Conservation (phyloP, 306 rosid species). For the Trifolium subterraneum region DNA sequence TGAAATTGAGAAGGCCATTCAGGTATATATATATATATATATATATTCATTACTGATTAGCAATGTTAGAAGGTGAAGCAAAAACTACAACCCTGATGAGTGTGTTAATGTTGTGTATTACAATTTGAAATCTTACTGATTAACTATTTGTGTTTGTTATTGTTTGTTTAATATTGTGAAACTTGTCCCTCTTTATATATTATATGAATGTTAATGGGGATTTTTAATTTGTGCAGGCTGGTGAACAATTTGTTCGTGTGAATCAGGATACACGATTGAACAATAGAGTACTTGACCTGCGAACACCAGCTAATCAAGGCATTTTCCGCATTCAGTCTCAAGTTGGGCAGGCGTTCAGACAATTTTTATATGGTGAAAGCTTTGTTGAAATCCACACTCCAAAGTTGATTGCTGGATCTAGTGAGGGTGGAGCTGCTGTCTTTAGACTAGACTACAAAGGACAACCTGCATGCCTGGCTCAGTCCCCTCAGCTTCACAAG, state of each 20-base stretch:
- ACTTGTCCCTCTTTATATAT: not conserved
- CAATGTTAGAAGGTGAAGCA: not conserved
- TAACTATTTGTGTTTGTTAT: not conserved
- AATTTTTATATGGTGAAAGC: constrained; percentile 61
- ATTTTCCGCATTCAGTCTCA: constrained; percentile 74
- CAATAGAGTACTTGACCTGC: constrained; percentile 69
- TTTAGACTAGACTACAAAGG: constrained; percentile 90
- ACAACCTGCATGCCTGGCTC: constrained; percentile 89
- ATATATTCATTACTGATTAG: constrained; percentile 25
- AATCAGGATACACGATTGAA: constrained; percentile 92
- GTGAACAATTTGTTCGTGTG: constrained; percentile 81
- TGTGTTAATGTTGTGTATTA: not conserved
- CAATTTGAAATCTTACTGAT: not conserved
- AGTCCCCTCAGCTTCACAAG: constrained; percentile 97
- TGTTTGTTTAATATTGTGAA: not conserved
- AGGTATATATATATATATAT: constrained; percentile 59
- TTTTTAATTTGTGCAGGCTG: constrained; percentile 60
- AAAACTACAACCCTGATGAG: not conserved
- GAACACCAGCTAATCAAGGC: constrained; percentile 86
- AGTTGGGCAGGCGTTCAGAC: constrained; percentile 74
- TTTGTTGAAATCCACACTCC: constrained; percentile 84
- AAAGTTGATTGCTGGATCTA: constrained; percentile 82
- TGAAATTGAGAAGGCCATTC: constrained; percentile 76
- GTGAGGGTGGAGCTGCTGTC: constrained; percentile 98
- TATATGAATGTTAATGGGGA: constrained; percentile 35